Evolutionary conservation across 352 stramenopile genomes (phyloP).

Genomic region (Globisporangium spinosum): DNA sequence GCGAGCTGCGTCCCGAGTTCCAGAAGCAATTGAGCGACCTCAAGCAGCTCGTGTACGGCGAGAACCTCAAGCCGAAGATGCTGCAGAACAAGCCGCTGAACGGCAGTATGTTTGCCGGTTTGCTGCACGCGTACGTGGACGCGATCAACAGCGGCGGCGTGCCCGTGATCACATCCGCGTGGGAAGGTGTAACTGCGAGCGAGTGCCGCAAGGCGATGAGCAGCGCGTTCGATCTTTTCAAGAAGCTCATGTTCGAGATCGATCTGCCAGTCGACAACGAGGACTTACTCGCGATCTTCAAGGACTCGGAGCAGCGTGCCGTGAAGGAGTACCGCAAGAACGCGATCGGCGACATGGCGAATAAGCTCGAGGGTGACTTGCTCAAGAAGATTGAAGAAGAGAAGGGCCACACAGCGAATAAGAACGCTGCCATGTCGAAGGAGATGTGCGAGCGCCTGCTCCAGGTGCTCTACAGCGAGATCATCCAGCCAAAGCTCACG

Average conservation of each 20-base stretch:
- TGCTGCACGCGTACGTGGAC: slow-evolving; percentile 81
- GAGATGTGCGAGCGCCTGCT: slow-evolving; percentile 79
- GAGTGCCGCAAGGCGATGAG: slow-evolving; percentile 79
- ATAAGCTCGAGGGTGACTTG: slow-evolving; percentile 64
- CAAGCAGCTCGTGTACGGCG: slow-evolving; percentile 65
- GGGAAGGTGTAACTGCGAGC: slow-evolving; percentile 78
- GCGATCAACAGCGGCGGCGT: slow-evolving; percentile 87
- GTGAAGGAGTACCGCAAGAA: slow-evolving; percentile 52
- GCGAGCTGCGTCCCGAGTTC: slow-evolving; percentile 75
- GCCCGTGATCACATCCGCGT: slow-evolving; percentile 84
- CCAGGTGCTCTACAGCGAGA: slow-evolving; percentile 75
- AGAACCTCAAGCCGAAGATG: slow-evolving; percentile 77
- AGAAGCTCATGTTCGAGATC: slow-evolving; percentile 48
- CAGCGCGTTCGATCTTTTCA: slow-evolving; percentile 57
- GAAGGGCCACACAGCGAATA: slow-evolving; percentile 36
- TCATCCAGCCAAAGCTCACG: slow-evolving; percentile 78
- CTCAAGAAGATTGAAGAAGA: slow-evolving; percentile 68
- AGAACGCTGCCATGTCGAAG: slow-evolving; percentile 60
- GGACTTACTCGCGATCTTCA: slow-evolving; percentile 51
- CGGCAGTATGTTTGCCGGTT: slow-evolving; percentile 79
- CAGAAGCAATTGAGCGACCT: slow-evolving; percentile 61
- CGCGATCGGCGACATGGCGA: slow-evolving; percentile 64
- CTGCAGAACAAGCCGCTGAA: slow-evolving; percentile 76
- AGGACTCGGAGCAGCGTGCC: slow-evolving; percentile 51
- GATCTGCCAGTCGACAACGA: slow-evolving; percentile 72